Base-by-base conservation (phyloP, 768 basidiomycete species). In the Amylocystis lapponica region DNA sequence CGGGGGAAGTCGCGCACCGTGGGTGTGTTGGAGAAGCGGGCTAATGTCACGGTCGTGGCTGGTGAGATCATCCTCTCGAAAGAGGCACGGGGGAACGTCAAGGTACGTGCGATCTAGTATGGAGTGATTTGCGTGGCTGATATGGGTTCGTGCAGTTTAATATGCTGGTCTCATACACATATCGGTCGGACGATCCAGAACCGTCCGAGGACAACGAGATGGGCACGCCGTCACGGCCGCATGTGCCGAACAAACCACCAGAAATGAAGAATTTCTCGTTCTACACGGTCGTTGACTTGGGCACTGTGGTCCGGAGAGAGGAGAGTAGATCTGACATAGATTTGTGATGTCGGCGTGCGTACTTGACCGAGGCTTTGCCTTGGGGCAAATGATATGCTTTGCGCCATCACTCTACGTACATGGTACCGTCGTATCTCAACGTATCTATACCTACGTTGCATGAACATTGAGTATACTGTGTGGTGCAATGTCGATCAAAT, bases 91-190 rank as follows among this genome's bases (percentile, higher is more conserved):
- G 90, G 91, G 1, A 74, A 75, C 34, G 74, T 93, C 47, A 86
- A 84, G 74, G 93, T 94, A 43, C 31, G 82, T 59, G 10, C n/a
- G 39, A 25, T 25, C 22, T 27, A 7, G 31, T 22, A 14, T 36
- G 30, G 27, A 13, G 9, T 46, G 25, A n/a, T n/a, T n/a, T n/a
- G n/a, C n/a, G n/a, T n/a, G n/a, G 39, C 16, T 39, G 19, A 23
- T 25, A 31, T 29, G 14, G 19, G 3, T 27, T 9, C 20, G 26
- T 30, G n/a, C 61, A 97, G 94, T 93, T 93, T 62, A 93, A 93
- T 54, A 83, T 98, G 79, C 76, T 93, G 48, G 85, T 99, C 2
- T 80, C 90, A 3, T 97, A 91, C 63, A 95, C 92, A 0, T 99
- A 98, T 60, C 79, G 86, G 26, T 85, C 90, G 0, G 95, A 98